Conservation (phyloP, 1,139 yeast genomes). For the Pichia sp. region DNA sequence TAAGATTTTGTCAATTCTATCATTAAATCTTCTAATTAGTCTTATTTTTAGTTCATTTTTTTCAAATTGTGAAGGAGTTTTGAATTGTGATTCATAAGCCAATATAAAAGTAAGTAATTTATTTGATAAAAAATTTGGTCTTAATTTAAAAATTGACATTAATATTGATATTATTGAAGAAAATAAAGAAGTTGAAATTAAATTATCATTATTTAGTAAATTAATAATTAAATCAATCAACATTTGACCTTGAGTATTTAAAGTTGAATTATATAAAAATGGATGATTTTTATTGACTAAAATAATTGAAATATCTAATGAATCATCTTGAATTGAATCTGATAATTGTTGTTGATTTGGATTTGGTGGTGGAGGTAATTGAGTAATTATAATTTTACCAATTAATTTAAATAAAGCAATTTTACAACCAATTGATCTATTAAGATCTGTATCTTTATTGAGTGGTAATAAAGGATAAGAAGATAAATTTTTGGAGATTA, state of each 20-base stretch:
- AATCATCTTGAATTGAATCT: too few relatives aligned
- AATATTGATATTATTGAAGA: conserved; percentile 51
- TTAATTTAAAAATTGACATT: conserved; percentile 46
- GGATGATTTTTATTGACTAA: conserved; percentile 63
- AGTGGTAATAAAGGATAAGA: conserved; percentile 44
- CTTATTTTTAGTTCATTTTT: conserved; percentile 32
- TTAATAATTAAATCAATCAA: conserved; percentile 60
- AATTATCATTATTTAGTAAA: conserved; percentile 47
- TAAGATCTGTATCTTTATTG: conserved; percentile 43
- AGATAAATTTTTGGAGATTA: conserved; percentile 34
- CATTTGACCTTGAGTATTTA: conserved; percentile 70
- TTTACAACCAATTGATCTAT: conserved; percentile 50
- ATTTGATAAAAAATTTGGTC: conserved; percentile 45
- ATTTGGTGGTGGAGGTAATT: conserved; percentile 37
- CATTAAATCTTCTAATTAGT: conserved; percentile 41
- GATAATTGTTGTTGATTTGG: conserved; percentile 8
- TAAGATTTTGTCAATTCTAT: conserved; percentile 34
- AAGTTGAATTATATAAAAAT: conserved; percentile 45
- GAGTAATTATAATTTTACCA: conserved; percentile 63
- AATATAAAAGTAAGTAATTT: conserved; percentile 37
- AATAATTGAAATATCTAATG: conserved; percentile 46
- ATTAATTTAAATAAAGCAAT: conserved; percentile 69
- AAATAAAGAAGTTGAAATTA: conserved; percentile 49
- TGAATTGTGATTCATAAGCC: conserved; percentile 29
- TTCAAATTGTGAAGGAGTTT: conserved; percentile 29